phyloP scores from a whole-genome alignment of 495 filamentous ascomycete species.

The Aspergillus conjunctus region DNA sequence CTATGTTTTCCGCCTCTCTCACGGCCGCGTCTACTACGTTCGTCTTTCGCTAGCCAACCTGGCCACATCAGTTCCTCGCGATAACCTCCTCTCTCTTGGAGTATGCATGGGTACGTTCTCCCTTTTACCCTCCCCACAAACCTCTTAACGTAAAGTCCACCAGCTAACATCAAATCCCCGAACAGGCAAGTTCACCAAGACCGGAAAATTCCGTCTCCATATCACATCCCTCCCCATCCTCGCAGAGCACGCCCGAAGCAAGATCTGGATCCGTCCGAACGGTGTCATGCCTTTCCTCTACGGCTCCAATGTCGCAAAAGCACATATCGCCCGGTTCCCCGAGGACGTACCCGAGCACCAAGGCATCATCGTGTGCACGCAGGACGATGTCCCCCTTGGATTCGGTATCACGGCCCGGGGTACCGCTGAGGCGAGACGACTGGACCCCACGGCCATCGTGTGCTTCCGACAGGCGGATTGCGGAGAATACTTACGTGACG shows the following conservation, averaged over 20 bases:
- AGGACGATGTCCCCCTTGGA: constrained; percentile 48
- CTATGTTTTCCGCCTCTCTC: constrained; percentile 83
- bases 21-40: constrained; percentile 83
- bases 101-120: constrained; percentile 58
- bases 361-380: constrained; percentile 45
- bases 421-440: constrained; percentile 73
- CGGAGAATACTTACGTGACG: constrained; percentile 89
- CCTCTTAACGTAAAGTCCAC: too few species aligned
- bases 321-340: constrained; percentile 84
- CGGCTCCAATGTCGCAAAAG: constrained; percentile 85
- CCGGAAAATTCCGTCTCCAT: constrained; percentile 67
- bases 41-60: constrained; percentile 84
- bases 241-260: constrained; percentile 84
- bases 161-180: not conserved
- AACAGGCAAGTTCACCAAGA: constrained; percentile 84
- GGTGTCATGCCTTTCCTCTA: constrained; percentile 93
- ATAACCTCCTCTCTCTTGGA: constrained; percentile 79
- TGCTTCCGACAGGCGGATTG: constrained; percentile 86
- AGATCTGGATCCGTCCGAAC: constrained; percentile 93
- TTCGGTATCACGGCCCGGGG: constrained; percentile 85
- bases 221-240: constrained; percentile 70
- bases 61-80: constrained; percentile 78
- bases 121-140: not conserved
- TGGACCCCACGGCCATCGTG: constrained; percentile 88
- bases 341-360: constrained; percentile 69